phyloP scores from a whole-genome alignment of 1,284 basidiomycete genomes.

The Puccinia hordei region DNA sequence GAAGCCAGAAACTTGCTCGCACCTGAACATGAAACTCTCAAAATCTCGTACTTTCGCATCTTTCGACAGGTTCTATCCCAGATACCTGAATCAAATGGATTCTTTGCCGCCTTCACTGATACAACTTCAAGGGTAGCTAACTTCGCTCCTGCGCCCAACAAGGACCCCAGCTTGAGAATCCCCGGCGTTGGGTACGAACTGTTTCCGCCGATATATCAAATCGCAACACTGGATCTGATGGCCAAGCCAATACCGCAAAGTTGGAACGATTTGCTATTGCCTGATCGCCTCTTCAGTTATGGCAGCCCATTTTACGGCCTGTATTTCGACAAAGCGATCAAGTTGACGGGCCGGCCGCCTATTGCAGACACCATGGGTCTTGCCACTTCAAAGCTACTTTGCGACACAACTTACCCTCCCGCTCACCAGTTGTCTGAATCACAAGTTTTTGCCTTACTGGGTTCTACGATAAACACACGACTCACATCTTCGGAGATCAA shows the following conservation, averaged over 20 bases:
- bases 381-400: too few relatives aligned
- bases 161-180: neutral
- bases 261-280: neutral
- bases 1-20: neutral
- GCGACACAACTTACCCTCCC: too few relatives aligned
- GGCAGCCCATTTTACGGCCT: neutral
- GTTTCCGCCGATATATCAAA: neutral
- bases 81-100: neutral
- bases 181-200: neutral
- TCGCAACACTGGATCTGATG: neutral
- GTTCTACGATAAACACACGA: too few relatives aligned
- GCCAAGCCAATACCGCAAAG: neutral
- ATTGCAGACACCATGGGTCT: too few relatives aligned
- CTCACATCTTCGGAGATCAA: too few relatives aligned
- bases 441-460: too few relatives aligned
- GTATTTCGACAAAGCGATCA: too few relatives aligned
- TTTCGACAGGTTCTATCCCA: neutral
- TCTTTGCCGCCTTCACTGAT: neutral
- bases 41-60: neutral
- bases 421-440: too few relatives aligned
- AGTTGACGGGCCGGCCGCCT: too few relatives aligned
- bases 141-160: neutral
- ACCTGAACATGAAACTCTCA: too few relatives aligned
- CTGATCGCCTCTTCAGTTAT: neutral
- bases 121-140: neutral